Evolutionary conservation across 257 asterid species (phyloP).

Genomic region (Solanum sejunctum): DNA sequence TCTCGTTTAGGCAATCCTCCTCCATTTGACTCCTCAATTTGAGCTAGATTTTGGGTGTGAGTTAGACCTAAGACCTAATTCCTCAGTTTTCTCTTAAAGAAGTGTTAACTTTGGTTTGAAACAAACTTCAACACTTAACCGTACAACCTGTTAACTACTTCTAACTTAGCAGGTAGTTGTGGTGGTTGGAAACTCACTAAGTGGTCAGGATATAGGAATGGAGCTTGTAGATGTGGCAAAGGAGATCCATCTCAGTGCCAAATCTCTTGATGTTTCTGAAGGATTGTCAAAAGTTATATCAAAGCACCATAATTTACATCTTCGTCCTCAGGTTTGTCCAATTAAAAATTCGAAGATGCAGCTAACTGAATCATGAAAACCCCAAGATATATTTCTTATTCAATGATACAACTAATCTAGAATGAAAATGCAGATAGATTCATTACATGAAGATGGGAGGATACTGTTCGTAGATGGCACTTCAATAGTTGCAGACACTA

Average conservation of each 20-base stretch:
- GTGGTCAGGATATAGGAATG: slow-evolving; percentile 83
- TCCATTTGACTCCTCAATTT: no score
- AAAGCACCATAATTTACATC: slow-evolving; percentile 40
- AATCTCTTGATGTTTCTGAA: slow-evolving; percentile 29
- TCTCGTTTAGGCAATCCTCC: no score
- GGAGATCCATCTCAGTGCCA: slow-evolving; percentile 60
- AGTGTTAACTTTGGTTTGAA: slow-evolving; percentile 17
- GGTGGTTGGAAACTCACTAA: slow-evolving; percentile 70
- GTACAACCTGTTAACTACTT: background rate
- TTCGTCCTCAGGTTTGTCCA: slow-evolving; percentile 50
- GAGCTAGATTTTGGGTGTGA: no score
- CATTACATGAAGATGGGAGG: slow-evolving; percentile 59
- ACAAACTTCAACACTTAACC: background rate
- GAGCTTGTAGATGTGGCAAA: slow-evolving; percentile 73
- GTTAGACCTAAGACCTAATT: no score
- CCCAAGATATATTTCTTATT: background rate
- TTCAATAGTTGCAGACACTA: slow-evolving; percentile 48
- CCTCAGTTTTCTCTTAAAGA: background rate
- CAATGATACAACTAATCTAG: background rate
- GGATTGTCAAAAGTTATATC: slow-evolving; percentile 66
- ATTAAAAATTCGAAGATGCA: background rate
- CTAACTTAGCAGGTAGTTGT: slow-evolving; percentile 49
- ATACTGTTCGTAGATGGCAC: slow-evolving; percentile 59
- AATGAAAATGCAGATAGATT: slow-evolving; percentile 47
- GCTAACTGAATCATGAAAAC: background rate